phyloP scores from a whole-genome alignment of 176 grass and related monocot genomes.

The Hordeum marinum region DNA sequence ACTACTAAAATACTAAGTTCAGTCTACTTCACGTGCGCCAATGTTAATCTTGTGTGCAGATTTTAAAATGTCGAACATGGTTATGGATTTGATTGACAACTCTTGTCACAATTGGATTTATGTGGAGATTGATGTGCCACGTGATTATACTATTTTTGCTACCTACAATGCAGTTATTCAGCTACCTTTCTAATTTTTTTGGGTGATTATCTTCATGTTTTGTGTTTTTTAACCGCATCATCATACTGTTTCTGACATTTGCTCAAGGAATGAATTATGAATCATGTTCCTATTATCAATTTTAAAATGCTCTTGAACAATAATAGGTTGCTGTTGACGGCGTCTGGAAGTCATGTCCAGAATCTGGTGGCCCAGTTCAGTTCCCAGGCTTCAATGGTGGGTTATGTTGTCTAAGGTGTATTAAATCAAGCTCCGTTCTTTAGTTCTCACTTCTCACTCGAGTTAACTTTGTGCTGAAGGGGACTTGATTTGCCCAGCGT shows the following conservation, averaged over 20 bases:
- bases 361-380: slow-evolving; percentile 82
- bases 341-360: slow-evolving; percentile 86
- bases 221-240: not conserved
- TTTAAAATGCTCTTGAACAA: not conserved
- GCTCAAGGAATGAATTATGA: not conserved
- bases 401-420: slow-evolving; percentile 23
- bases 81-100: not conserved
- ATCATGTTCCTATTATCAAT: not conserved
- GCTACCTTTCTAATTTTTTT: not conserved
- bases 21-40: not conserved
- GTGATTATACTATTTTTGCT: not conserved
- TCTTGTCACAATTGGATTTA: not conserved
- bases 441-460: slow-evolving; percentile 25
- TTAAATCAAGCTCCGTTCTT: not conserved
- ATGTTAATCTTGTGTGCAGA: not conserved
- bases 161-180: not conserved
- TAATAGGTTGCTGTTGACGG: slow-evolving; percentile 92
- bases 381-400: slow-evolving; percentile 95
- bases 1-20: not conserved
- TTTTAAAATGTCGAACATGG: not conserved
- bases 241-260: not conserved
- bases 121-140: not conserved
- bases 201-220: not conserved
- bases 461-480: slow-evolving; percentile 51
- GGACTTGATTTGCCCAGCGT: slow-evolving; percentile 93